Base-by-base conservation (phyloP, 257 asterid species). In the Striga asiatica region DNA sequence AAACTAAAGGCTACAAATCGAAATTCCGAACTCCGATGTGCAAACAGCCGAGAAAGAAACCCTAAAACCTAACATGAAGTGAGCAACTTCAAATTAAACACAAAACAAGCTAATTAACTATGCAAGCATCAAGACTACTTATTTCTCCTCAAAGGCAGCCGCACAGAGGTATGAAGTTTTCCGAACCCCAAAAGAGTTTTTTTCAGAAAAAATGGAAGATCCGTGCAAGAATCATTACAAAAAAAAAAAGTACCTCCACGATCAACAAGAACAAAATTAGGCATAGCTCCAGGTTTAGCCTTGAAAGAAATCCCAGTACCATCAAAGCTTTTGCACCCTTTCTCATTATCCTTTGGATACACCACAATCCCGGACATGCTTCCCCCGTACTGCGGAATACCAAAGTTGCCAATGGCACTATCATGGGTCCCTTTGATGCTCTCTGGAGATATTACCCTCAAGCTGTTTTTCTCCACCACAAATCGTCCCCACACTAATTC, bases 331-430 rank as follows among this genome's bases (percentile, higher is more conserved):
- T 64, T 66, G 64, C 98, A 91, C 5, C 95, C 98, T 62, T 87
- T 88, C 29, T 49, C 72, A 56, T 87, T 91, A 6, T 78, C 82
- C 62, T 80, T 84, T 0, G 95, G 94, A 21, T 62, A 84, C 34
- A 78, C 60, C 46, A 84, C 94, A 55, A 86, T 64, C 16, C 95
- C 98, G 17, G 95, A 79, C 88, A 91, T 69, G 61, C 89, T 84
- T 9, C 98, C 98, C 16, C 96, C 96, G 66, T 87, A 87, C 23
- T 87, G 91, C 17, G 96, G 95, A 31, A 91, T 81, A 58, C 98
- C 96, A 47, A 91, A 91, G 74, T 91, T 91, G 1, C 94, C 96
- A 66, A 91, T 91, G 23, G 96, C 95, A 63, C 85, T 81, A 52
- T 87, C 92, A 27, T 76, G 79, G 45, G 70, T 82, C 10, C 96